phyloP scores from a whole-genome alignment of 2,329 filamentous ascomycete genomes.

The Fusarium caatingaense region DNA sequence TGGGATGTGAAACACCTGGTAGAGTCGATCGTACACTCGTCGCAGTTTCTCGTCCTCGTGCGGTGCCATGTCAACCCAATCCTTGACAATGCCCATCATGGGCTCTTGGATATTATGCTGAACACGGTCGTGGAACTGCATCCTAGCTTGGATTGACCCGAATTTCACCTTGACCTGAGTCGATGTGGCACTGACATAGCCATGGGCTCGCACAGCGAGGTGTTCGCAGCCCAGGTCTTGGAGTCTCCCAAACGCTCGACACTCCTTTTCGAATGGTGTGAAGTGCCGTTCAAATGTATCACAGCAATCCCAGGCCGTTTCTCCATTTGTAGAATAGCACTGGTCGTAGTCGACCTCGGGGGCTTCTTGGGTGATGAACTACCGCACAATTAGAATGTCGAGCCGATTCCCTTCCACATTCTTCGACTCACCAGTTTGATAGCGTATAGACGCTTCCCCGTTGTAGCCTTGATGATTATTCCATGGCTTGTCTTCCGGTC shows the following conservation, averaged over 20 bases:
- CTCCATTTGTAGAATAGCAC: too few relatives aligned
- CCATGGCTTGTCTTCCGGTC: background rate
- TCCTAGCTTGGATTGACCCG: background rate
- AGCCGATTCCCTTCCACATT: background rate
- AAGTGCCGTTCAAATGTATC: slow-evolving; percentile 12
- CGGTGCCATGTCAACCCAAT: slow-evolving; percentile 10
- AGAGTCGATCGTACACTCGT: background rate
- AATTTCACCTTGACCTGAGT: slow-evolving; percentile 1
- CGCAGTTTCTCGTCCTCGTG: background rate
- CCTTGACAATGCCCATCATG: slow-evolving; percentile 13
- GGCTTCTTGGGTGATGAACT: background rate
- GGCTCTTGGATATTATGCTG: background rate
- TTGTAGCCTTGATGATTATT: background rate
- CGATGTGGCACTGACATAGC: background rate
- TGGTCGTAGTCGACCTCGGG: background rate
- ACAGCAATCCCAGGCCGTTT: background rate
- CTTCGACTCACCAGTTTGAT: background rate
- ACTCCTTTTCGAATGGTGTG: slow-evolving; percentile 15
- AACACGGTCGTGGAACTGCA: background rate
- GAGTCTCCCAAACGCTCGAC: slow-evolving; percentile 15
- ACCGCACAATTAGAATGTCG: background rate
- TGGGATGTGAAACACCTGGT: background rate
- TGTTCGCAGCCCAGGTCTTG: background rate
- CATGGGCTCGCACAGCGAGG: slow-evolving; percentile 16
- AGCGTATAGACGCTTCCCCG: background rate